These are phyloP conservation scores for Talaromyces islandicus DNA, from an alignment of 2,329 filamentous ascomycete species.

Conservation along the genomic window DNA sequence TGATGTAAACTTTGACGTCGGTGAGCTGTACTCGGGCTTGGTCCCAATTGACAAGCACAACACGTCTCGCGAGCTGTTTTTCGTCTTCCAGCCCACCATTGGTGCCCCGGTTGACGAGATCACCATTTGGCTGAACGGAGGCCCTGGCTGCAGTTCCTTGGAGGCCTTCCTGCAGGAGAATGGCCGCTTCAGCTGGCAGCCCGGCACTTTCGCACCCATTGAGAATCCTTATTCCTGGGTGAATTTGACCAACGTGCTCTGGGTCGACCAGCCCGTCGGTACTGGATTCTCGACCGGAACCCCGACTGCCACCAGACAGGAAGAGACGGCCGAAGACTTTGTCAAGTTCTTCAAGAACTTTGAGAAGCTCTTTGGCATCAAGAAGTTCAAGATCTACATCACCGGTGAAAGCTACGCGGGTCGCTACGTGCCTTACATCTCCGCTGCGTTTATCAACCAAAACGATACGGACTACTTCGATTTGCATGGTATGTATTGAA, in stretches of 20 bases:
- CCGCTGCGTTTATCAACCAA: slow-evolving; percentile 65
- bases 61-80: slow-evolving; percentile 40
- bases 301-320: slow-evolving; percentile 59
- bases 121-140: slow-evolving; percentile 47
- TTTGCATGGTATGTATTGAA: slow-evolving; percentile 45
- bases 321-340: slow-evolving; percentile 65
- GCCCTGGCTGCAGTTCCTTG: slow-evolving; percentile 53
- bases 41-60: slow-evolving; percentile 49
- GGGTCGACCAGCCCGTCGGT: slow-evolving; percentile 45
- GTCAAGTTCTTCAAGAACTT: slow-evolving; percentile 77
- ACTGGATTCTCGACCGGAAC: slow-evolving; percentile 65
- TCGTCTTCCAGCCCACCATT: slow-evolving; percentile 44
- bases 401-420: slow-evolving; percentile 69
- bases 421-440: slow-evolving; percentile 66
- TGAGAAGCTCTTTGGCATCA: slow-evolving; percentile 60
- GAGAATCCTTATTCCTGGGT: slow-evolving; percentile 68
- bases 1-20: slow-evolving; percentile 63
- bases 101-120: slow-evolving; percentile 39
- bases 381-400: slow-evolving; percentile 66
- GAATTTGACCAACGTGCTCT: slow-evolving; percentile 70
- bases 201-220: slow-evolving; percentile 61
- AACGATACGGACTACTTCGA: slow-evolving; percentile 65
- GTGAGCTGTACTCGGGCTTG: slow-evolving; percentile 45
- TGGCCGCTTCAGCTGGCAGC: slow-evolving; percentile 65
- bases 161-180: slow-evolving; percentile 71